Percentiles rank a stretch among this genome's conserved stretches.
phyloP scores from a whole-genome alignment of 345 rosid species.

The Camelina sativa region DNA sequence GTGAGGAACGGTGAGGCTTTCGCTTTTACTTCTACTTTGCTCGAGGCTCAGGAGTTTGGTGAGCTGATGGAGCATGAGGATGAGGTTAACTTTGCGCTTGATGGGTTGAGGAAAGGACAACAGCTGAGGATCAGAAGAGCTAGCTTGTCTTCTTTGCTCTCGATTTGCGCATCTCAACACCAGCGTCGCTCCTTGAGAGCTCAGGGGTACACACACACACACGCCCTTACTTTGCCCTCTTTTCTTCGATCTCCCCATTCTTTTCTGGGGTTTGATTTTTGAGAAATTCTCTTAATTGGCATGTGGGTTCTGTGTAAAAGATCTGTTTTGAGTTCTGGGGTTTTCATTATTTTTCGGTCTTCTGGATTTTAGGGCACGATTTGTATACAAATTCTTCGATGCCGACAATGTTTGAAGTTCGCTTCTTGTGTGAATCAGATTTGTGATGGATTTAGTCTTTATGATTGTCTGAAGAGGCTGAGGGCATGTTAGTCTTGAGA shows the following conservation, averaged over 20 bases:
- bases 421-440: constrained; percentile 21
- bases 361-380: constrained; percentile 32
- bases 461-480: constrained; percentile 8
- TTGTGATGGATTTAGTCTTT: constrained; percentile 14
- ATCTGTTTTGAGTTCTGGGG: constrained; percentile 37
- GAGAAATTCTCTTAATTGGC: constrained; percentile 27
- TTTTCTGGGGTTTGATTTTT: constrained; percentile 1
- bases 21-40: constrained; percentile 69
- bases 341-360: not conserved
- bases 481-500: constrained; percentile 11
- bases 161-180: constrained; percentile 71
- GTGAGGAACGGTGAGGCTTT: constrained; percentile 52
- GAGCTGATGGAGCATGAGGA: constrained; percentile 99
- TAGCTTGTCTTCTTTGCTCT: constrained; percentile 73
- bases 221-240: not conserved
- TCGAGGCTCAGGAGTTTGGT: constrained; percentile 98
- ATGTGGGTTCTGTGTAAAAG: constrained; percentile 32
- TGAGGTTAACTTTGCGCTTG: constrained; percentile 95
- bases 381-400: constrained; percentile 13
- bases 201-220: constrained; percentile 51
- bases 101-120: constrained; percentile 82
- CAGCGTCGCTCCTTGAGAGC: constrained; percentile 85
- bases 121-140: constrained; percentile 84
- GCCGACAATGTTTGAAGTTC: constrained; percentile 42
- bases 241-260: not conserved